Base-by-base conservation (phyloP, 2,329 filamentous ascomycete species). In the Hawksworthiomyces lignivorus region DNA sequence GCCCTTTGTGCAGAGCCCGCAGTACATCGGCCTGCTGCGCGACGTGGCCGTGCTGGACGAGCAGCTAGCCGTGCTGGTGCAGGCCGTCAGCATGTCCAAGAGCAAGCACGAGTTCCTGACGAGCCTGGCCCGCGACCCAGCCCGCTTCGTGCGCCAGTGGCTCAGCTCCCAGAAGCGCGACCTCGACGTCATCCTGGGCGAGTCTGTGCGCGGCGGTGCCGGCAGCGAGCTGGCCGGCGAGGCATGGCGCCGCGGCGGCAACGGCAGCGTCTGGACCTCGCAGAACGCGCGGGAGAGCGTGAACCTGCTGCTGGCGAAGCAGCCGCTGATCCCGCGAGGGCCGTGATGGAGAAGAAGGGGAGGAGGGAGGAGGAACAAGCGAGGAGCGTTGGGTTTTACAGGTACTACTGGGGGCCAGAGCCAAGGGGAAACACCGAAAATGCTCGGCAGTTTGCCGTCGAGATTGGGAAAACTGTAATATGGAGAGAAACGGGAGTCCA, bases 51-150 rank as follows among this genome's bases (percentile, higher is more conserved):
- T 67, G 6, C 71, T 94, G 17, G 92, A 98, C 56, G 88, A 95
- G 45, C 84, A 95, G 52, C 72, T 97, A 4, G 85, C 88, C 0
- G 72, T 85, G 12, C 72, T 95, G 17, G 71, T 96, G 43, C 87
- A 94, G 59, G 87, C 86, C 1, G 75, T 96, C 33, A 75, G 81
- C 21, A 80, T 88, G 51, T 87, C 85, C 20, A 94, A 94, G 59
- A 86, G 87, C 19, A 94, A 94, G 59, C 87, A 95, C 59, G 77
- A 82, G 14, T 98, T 98, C 68, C 83, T 92, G 62, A 80, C 77
- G 7, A 78, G 80, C 5, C 70, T 97, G 49, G 77, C 80, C 45
- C 77, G 83, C 49, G 88, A 96, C 52, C 92, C 92, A 0, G 82
- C 85, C 14, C 78, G 75, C 11, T 97, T 97, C 55, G 73, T 96